phyloP scores from a whole-genome alignment of 495 filamentous ascomycete genomes.

The Aspergillus biplanus region DNA sequence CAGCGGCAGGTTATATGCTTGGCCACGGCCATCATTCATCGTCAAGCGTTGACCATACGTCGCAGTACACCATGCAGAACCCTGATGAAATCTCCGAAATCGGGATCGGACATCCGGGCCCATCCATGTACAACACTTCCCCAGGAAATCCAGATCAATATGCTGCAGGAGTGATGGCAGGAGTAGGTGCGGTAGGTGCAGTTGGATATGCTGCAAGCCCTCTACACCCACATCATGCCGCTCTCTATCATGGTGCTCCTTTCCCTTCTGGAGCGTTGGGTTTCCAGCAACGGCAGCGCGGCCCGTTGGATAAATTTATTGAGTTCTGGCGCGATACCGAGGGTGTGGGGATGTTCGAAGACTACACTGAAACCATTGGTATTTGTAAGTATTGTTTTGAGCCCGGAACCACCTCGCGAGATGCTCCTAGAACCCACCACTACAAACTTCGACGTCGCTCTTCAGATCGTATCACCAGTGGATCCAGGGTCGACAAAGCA shows the following conservation, averaged over 20 bases:
- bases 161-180: conserved; percentile 49
- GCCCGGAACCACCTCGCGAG: conserved; percentile 57
- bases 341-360: conserved; percentile 70
- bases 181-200: conserved; percentile 47
- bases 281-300: conserved; percentile 52
- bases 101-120: conserved; percentile 24
- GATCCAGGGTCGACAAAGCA: conserved; percentile 57
- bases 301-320: conserved; percentile 59
- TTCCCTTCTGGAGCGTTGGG: conserved; percentile 41
- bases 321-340: conserved; percentile 71
- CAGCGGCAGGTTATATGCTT: conserved; percentile 54
- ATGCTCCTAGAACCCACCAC: conserved; percentile 70
- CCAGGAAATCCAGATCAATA: conserved; percentile 44
- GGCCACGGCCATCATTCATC: conserved; percentile 44
- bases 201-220: conserved; percentile 46
- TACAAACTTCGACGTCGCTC: conserved; percentile 50
- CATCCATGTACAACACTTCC: conserved; percentile 32
- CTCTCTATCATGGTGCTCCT: conserved; percentile 25
- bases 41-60: conserved; percentile 34
- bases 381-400: conserved; percentile 72
- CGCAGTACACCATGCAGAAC: conserved; percentile 38
- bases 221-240: conserved; percentile 31
- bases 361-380: conserved; percentile 73
- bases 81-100: conserved; percentile 33
- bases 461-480: conserved; percentile 50